Evolutionary conservation across 148 eudicot species (phyloP).

Genomic region (Simmondsia chinensis): DNA sequence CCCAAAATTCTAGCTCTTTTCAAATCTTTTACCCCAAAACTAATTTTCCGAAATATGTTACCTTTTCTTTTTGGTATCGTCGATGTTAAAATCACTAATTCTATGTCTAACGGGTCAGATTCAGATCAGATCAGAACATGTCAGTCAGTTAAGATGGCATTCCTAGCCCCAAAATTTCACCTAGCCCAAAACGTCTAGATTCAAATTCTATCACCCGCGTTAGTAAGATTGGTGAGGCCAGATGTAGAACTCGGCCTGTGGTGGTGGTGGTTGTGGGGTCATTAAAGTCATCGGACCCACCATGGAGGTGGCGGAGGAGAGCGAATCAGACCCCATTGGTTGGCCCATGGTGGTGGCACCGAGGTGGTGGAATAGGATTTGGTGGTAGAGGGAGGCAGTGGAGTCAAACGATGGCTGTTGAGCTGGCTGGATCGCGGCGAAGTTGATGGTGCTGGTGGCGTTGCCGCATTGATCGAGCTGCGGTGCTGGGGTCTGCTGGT

Average conservation of each 20-base stretch:
- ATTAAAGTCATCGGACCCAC: constrained; percentile 31
- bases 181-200: neutral
- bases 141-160: constrained; percentile 15
- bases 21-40: too few relatives aligned
- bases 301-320: constrained; percentile 10
- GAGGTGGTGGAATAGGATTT: constrained; percentile 47
- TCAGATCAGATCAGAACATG: too few relatives aligned
- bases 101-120: too few relatives aligned
- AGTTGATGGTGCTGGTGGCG: constrained; percentile 41
- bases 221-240: constrained; percentile 81
- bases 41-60: too few relatives aligned
- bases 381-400: constrained; percentile 36
- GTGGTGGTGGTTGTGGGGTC: constrained; percentile 38
- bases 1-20: too few relatives aligned
- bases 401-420: constrained; percentile 46
- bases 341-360: constrained; percentile 16
- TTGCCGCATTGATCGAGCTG: constrained; percentile 17
- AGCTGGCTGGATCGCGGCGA: constrained; percentile 29
- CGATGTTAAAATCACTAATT: too few relatives aligned
- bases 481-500: constrained; percentile 18
- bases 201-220: neutral
- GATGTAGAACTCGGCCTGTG: constrained; percentile 54
- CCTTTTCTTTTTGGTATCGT: too few relatives aligned
- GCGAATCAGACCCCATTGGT: constrained; percentile 14
- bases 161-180: constrained; percentile 4